phyloP scores from a whole-genome alignment of 371 early-diverging fungal species.

The Dichotomocladium elegans region DNA sequence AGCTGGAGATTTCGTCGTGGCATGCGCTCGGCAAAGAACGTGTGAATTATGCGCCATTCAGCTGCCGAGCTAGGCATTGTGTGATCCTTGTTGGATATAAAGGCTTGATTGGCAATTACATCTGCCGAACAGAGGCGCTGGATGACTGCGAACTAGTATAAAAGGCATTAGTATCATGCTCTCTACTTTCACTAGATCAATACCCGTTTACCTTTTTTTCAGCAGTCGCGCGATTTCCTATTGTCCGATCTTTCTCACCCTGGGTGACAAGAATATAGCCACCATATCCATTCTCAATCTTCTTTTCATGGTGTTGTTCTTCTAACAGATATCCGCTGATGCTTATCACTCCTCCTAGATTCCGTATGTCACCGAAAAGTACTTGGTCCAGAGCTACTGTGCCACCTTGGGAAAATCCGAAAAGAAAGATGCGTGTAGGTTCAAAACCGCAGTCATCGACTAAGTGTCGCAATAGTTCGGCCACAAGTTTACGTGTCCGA shows the following conservation, averaged over 20 bases:
- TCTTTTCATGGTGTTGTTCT: conserved; percentile 27
- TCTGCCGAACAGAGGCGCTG: conserved; percentile 28
- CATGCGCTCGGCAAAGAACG: conserved; percentile 51
- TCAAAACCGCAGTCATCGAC: conserved; percentile 41
- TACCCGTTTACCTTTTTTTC: conserved; percentile 35
- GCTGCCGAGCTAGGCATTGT: conserved; percentile 47
- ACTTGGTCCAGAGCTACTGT: conserved; percentile 62
- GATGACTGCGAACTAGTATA: conserved; percentile 28
- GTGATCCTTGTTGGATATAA: conserved; percentile 45
- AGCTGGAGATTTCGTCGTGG: conserved; percentile 38
- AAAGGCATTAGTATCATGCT: background rate
- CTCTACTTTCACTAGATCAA: background rate
- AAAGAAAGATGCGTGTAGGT: conserved; percentile 50
- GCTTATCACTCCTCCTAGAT: conserved; percentile 49
- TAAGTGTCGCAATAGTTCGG: conserved; percentile 38
- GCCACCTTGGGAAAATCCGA: conserved; percentile 79
- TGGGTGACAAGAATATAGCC: conserved; percentile 51
- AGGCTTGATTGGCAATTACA: conserved; percentile 28
- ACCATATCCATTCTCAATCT: conserved; percentile 25
- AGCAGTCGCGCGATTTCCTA: conserved; percentile 30
- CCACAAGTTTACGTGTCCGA: conserved; percentile 29
- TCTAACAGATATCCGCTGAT: conserved; percentile 58
- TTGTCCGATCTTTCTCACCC: conserved; percentile 47
- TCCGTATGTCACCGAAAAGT: conserved; percentile 40
- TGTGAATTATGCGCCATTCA: conserved; percentile 54